Evolutionary conservation across 176 grass and related monocot species (phyloP), one percentile per base, ranked within the genome.

Genomic region (Oryza meyeriana): DNA sequence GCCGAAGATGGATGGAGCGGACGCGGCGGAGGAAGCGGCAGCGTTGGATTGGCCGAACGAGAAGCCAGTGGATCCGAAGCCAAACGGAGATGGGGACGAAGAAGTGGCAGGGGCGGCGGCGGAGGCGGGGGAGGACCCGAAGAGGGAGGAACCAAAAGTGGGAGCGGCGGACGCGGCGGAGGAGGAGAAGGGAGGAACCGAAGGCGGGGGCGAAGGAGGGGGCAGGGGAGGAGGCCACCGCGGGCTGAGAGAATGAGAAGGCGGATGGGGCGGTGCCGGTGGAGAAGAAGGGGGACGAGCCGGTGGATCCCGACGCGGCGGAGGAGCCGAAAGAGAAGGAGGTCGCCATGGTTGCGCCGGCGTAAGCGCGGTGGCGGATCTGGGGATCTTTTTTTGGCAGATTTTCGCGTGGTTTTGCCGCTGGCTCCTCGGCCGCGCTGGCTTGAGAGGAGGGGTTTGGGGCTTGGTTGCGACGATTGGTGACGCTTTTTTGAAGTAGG

Each of bases 291-390:
- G 89, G 85, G 26, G 89, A 81, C 50, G 91, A 70, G 29, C 85
- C 76, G 79, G n/a, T n/a, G n/a, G n/a, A n/a, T n/a, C n/a, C n/a
- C n/a, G n/a, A n/a, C n/a, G n/a, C n/a, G n/a, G n/a, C n/a, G 26
- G 89, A 81, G 61, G 91, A 70, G 29, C 85, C 76, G 79, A 87
- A 83, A 61, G 50, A 71, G 87, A 92, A 91, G 63, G 77, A 52
- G 64, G 81, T 86, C 69, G 87, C 90, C 90, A 95, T 92, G 74
- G 85, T 48, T 72, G 81, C 80, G 66, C 32, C 72, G 31, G 65
- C n/a, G 84, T 20, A 63, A 64, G 27, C 25, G 64, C 44, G 66
- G 55, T 65, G 29, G 52, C 25, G 12, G 36, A 86, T 85, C 79
- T 85, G 70, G 79, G 55, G 55, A n/a, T n/a, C 55, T 59, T 11